Evolutionary conservation across 495 filamentous ascomycete species (phyloP), one percentile per base, ranked within the genome.

Genomic region (Xylaria acuta): DNA sequence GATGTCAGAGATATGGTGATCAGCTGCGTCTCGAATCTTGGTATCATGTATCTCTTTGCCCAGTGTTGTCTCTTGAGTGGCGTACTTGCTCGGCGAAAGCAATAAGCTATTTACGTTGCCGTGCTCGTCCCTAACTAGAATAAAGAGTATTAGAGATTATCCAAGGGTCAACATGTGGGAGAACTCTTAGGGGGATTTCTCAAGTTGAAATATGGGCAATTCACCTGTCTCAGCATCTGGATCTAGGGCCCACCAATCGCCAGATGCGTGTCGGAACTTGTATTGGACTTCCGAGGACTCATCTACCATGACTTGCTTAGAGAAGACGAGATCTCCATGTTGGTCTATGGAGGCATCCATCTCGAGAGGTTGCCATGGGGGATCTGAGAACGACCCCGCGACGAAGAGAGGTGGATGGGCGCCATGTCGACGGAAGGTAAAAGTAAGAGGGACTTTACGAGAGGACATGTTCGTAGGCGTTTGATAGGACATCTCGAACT

Each of bases 201-300:
- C 18, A 16, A n/a, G 16, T n/a, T 40, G 8, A 38, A 34, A 20
- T 0, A 36, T 34, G 30, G 18, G 32, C 3, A 27, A 12, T 80
- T 67, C 81, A 90, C 87, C 82, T n/a, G 81, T 88, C 1, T 86
- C 82, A 6, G 80, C 79, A 45, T 77, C 77, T 32, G 91, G 87
- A 67, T 92, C 86, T 59, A 90, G 75, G 4, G 88, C 85, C 92
- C 91, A 92, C 87, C 87, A 90, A 73, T 92, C 85, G 41, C 87
- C 87, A 3, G 80, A 59, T 6, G 89, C 91, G 64, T 92, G 78
- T 30, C 90, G 85, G 75, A 93, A 92, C 77, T 92, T 92, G 82
- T 92, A 93, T 73, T 91, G 87, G 71, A 90, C 88, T 70, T 87
- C 79, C 25, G 82, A 80, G 27, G 81, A 86, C 62, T 82, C 78